Percentiles rank a stretch among this genome's conserved stretches.
These are phyloP conservation scores for Fomitopsis palustris DNA, from an alignment of 1,284 basidiomycete species.

Conservation along the genomic window DNA sequence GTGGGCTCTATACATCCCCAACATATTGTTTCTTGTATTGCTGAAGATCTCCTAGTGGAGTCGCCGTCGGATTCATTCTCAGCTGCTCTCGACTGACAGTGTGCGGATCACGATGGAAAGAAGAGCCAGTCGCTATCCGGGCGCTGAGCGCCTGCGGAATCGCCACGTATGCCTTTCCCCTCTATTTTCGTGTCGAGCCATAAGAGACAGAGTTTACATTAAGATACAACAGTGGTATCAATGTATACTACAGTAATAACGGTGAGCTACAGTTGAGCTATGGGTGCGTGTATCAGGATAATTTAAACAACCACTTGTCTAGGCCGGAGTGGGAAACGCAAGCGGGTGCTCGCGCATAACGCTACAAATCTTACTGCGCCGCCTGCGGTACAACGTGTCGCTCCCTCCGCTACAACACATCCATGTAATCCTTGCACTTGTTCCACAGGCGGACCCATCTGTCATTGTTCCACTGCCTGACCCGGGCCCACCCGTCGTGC, in stretches of 20 bases:
- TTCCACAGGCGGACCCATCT: constrained; percentile 59
- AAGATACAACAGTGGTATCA: not conserved
- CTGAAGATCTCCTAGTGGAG: not conserved
- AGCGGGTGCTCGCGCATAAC: not conserved
- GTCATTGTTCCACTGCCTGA: constrained; percentile 60
- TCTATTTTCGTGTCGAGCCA: no score
- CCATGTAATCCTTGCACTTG: constrained; percentile 59
- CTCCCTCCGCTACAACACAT: constrained; percentile 36
- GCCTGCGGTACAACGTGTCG: not conserved
- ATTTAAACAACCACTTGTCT: not conserved
- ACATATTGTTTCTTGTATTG: not conserved
- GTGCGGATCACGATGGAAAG: not conserved
- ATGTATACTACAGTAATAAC: not conserved
- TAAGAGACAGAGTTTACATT: not conserved
- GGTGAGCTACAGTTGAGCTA: not conserved
- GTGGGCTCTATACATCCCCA: not conserved
- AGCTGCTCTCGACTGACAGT: not conserved
- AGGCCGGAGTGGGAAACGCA: not conserved
- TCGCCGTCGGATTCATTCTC: not conserved
- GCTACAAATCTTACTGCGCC: not conserved
- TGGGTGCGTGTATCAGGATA: not conserved
- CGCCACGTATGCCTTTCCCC: not conserved
- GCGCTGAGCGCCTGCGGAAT: not conserved
- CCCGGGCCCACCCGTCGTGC: constrained; percentile 61
- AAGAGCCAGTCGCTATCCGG: not conserved